Percentiles rank a stretch among this genome's conserved stretches.
These are phyloP conservation scores for Croton setiger DNA, from an alignment of 441 rosid genomes.

Conservation along the genomic window DNA sequence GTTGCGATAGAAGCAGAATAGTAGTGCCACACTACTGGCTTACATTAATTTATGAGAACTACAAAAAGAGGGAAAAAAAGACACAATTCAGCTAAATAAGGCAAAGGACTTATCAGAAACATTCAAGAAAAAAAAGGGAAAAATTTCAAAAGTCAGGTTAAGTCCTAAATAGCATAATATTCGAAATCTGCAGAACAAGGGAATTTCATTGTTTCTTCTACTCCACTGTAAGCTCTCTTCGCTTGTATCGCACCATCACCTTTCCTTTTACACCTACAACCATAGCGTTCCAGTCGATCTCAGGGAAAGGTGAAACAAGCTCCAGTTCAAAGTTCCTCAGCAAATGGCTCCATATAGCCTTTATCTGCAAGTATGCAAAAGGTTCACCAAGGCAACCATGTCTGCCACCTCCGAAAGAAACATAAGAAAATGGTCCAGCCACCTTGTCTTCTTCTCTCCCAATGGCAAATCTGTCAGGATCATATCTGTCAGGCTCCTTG, in stretches of 20 bases:
- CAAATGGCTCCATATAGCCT: constrained; percentile 99
- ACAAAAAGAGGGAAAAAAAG: background rate
- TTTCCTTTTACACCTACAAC: constrained; percentile 99
- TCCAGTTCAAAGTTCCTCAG: constrained; percentile 90
- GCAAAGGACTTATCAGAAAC: constrained; percentile 10
- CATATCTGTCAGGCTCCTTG: constrained; percentile 79
- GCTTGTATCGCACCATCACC: constrained; percentile 94
- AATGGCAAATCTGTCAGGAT: constrained; percentile 74
- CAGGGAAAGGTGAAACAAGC: constrained; percentile 89
- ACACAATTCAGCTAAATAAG: background rate
- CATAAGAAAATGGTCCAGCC: constrained; percentile 83
- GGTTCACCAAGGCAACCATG: constrained; percentile 99
- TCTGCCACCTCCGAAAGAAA: constrained; percentile 96
- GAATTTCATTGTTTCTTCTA: background rate
- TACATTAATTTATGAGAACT: background rate
- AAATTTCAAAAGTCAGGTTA: constrained; percentile 3
- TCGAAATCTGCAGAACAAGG: constrained; percentile 10
- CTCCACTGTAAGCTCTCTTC: constrained; percentile 52
- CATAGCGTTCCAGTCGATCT: constrained; percentile 99
- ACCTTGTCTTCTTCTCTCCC: constrained; percentile 98
- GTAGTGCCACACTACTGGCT: background rate
- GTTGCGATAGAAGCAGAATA: constrained; percentile 2
- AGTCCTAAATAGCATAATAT: constrained; percentile 6
- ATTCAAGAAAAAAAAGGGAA: background rate
- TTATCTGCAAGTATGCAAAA: constrained; percentile 96